Percentiles rank a stretch among this genome's conserved stretches.
Evolutionary conservation across 1,139 yeast genomes (phyloP).

Genomic region (Magnusiomyces clavatus): DNA sequence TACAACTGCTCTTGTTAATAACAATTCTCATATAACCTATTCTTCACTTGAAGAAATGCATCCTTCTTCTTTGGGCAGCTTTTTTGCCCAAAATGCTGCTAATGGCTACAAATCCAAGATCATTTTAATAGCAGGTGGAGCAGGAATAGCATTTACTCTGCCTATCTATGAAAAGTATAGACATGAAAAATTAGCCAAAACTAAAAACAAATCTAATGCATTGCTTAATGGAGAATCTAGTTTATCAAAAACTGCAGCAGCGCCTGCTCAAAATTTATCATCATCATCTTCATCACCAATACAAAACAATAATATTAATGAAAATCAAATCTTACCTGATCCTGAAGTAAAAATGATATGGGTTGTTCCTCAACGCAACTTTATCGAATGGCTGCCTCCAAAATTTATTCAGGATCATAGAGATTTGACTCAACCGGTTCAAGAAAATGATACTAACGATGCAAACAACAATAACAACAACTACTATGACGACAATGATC

Average conservation of each 20-base stretch:
- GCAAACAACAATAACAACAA: not conserved
- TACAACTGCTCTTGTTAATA: no score
- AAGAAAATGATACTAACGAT: not conserved
- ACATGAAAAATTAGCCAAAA: not conserved
- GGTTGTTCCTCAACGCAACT: slow-evolving; percentile 23
- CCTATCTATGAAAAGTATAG: slow-evolving; percentile 23
- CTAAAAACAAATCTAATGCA: not conserved
- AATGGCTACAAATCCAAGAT: slow-evolving; percentile 12
- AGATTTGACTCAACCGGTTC: not conserved
- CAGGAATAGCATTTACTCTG: slow-evolving; percentile 27
- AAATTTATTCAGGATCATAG: slow-evolving; percentile 2
- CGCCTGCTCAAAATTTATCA: slow-evolving; percentile 9
- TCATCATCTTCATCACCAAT: no score
- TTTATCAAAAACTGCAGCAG: no score
- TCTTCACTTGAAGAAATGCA: no score
- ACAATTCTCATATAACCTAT: no score
- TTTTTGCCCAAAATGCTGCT: not conserved
- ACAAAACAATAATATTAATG: no score
- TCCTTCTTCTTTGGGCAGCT: no score
- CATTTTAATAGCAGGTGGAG: slow-evolving; percentile 25
- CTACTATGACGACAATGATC: no score
- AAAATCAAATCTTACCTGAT: no score
- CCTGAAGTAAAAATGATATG: slow-evolving; percentile 21
- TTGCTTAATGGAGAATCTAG: not conserved
- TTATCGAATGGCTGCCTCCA: slow-evolving; percentile 19